Evolutionary conservation across 2,329 filamentous ascomycete genomes (phyloP).

Genomic region (Thermomyces lanuginosus): DNA sequence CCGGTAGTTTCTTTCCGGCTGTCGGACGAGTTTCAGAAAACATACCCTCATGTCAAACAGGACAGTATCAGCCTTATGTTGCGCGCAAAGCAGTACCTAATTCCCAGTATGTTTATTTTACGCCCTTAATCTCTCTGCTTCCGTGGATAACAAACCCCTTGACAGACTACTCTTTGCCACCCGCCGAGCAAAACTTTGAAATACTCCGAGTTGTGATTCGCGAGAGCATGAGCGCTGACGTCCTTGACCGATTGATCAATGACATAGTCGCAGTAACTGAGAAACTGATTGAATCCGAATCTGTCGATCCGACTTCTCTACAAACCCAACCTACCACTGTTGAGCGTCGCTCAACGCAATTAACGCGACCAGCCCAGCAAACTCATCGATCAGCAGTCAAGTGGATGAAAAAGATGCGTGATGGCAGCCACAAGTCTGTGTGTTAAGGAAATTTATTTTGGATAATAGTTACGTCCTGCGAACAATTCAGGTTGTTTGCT

Average conservation of each 20-base stretch:
- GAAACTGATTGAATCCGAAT: conserved; percentile 39
- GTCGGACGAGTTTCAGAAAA: conserved; percentile 42
- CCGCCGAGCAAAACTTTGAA: conserved; percentile 44
- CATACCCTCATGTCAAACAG: conserved; percentile 49
- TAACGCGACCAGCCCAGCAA: conserved; percentile 2
- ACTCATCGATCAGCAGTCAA: neutral
- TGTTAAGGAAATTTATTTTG: conserved; percentile 10
- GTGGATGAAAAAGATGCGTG: conserved; percentile 5
- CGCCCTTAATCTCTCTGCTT: neutral
- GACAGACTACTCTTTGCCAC: conserved; percentile 47
- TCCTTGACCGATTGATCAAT: conserved; percentile 45
- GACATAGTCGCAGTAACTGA: conserved; percentile 48
- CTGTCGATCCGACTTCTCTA: conserved; percentile 36
- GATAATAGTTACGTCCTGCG: neutral
- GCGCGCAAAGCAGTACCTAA: conserved; percentile 52
- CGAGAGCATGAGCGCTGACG: conserved; percentile 51
- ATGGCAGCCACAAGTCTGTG: conserved; percentile 9
- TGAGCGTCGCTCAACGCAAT: conserved; percentile 25
- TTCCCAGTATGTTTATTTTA: conserved; percentile 36
- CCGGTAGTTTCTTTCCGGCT: conserved; percentile 54
- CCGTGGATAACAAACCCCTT: neutral
- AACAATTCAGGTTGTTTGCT: too few species aligned
- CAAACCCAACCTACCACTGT: conserved; percentile 24
- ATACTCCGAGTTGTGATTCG: conserved; percentile 52
- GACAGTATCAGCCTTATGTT: conserved; percentile 46